Evolutionary conservation across 192 early-diverging fungal species (phyloP).

Genomic region (Kickxella alabastrina): DNA sequence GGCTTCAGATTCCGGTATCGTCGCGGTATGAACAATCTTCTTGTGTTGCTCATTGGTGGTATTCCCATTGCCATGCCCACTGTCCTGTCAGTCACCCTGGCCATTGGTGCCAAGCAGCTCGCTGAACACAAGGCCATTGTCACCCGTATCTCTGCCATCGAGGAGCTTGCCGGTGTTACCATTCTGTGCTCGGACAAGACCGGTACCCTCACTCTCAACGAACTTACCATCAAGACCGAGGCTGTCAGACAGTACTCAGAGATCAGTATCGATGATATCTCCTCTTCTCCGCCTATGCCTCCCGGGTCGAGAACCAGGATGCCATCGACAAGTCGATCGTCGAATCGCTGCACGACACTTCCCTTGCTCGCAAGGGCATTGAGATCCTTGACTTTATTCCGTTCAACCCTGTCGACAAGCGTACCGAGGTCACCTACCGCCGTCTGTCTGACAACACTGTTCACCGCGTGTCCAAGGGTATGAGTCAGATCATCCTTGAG

Average conservation of each 20-base stretch:
- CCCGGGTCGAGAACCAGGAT: slow-evolving; percentile 73
- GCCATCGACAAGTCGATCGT: slow-evolving; percentile 77
- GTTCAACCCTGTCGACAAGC: slow-evolving; percentile 76
- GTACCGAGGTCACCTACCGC: slow-evolving; percentile 70
- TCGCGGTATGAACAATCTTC: slow-evolving; percentile 73
- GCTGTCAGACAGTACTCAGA: slow-evolving; percentile 70
- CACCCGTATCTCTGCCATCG: slow-evolving; percentile 75
- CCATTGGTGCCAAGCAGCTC: slow-evolving; percentile 76
- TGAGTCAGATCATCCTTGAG: slow-evolving; percentile 70
- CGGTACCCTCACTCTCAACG: slow-evolving; percentile 89
- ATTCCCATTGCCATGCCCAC: slow-evolving; percentile 82
- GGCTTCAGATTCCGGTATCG: slow-evolving; percentile 67
- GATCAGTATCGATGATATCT: slow-evolving; percentile 59
- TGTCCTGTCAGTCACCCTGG: slow-evolving; percentile 73
- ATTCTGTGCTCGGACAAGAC: slow-evolving; percentile 94
- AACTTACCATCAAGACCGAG: slow-evolving; percentile 66
- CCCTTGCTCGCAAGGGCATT: slow-evolving; percentile 60
- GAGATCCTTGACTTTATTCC: slow-evolving; percentile 65
- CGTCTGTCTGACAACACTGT: slow-evolving; percentile 59
- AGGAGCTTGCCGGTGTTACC: slow-evolving; percentile 75
- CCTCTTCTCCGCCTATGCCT: slow-evolving; percentile 68
- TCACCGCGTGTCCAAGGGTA: slow-evolving; percentile 70
- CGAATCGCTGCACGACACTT: slow-evolving; percentile 58
- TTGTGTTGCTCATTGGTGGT: slow-evolving; percentile 76
- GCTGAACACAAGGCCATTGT: slow-evolving; percentile 81